Conservation (phyloP, 148 eudicot genomes). For the Fagopyrum esculentum region DNA sequence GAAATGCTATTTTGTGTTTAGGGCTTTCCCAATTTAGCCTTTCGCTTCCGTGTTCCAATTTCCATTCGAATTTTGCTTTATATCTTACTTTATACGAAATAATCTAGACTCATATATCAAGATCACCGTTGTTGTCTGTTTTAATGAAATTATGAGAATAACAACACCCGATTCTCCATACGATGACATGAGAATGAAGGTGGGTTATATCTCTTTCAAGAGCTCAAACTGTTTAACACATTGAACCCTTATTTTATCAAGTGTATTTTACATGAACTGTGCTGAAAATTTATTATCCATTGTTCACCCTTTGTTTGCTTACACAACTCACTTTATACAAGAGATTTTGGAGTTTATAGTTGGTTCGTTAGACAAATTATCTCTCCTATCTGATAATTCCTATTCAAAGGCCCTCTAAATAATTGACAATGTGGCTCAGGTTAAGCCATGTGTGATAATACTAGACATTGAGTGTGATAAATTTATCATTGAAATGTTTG, state of each 20-base stretch:
- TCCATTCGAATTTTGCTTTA: conserved; percentile 15
- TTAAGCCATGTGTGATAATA: conserved; percentile 96
- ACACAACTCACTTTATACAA: conserved; percentile 27
- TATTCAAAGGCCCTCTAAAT: conserved; percentile 53
- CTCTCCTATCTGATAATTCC: conserved; percentile 32
- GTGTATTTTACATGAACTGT: not conserved
- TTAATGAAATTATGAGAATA: conserved; percentile 92
- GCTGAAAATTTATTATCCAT: not conserved
- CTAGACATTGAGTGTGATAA: conserved; percentile 85
- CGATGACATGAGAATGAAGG: conserved; percentile 86
- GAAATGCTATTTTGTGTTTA: no score
- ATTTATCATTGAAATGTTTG: conserved; percentile 72
- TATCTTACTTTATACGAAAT: conserved; percentile 40
- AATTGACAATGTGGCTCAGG: conserved; percentile 81
- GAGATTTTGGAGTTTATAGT: conserved; percentile 49
- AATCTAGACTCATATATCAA: conserved; percentile 63
- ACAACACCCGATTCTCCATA: conserved; percentile 97
- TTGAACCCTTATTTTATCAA: conserved; percentile 5
- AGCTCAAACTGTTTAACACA: not conserved
- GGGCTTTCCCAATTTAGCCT: no score
- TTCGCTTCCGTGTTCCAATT: no score
- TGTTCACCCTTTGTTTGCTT: not conserved
- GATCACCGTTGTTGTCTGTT: conserved; percentile 85
- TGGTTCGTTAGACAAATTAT: conserved; percentile 34
- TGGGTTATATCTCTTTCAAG: conserved; percentile 12